Evolutionary conservation across 2,329 filamentous ascomycete genomes (phyloP), one percentile per base, ranked within the genome.

Genomic region (Neonectria punicea): DNA sequence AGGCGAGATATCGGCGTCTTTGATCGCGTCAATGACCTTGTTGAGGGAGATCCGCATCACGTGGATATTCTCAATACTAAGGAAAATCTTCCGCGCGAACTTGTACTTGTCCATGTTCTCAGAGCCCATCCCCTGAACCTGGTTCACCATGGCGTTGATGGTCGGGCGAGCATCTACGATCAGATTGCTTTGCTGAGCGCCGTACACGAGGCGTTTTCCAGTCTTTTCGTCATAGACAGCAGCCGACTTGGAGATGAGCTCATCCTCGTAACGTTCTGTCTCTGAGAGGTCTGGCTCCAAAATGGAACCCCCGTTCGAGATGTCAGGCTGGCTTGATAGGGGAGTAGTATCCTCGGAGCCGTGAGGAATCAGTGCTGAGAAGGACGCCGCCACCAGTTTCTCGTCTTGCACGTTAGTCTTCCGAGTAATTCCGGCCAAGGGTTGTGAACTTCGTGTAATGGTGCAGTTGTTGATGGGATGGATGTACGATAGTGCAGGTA

Each of bases 71-170:
- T 97, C 95, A 74, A 99, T 99, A 67, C 93, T 96, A 61, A 99
- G 86, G 76, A 97, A 99, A 32, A 92, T 91, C 79, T 98, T 97
- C 64, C 91, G 91, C 16, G 94, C 93, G 74, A 94, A 95, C 67
- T 92, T 93, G 82, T 99, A 99, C 79, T 97, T 92, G 69, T 97
- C 93, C 93, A 98, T 98, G 74, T 98, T 97, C 80, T 99, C 96
- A 0, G 95, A 97, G 2, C 96, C 96, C 77, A 94, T 90, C 7
- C 96, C 96, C 68, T 95, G 90, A 4, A 94, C 93, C 78, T 98
- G 94, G 87, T 98, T 98, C 7, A 94, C 94, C 71, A 94, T 90
- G 20, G 96, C 96, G 77, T 99, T 99, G 71, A 99, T 90, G 4
- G 92, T 96, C 16, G 96, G 96, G 50, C 96, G 89, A 49, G 96